These are phyloP conservation scores for Entonaema liquescens DNA, from an alignment of 495 filamentous ascomycete genomes.

Conservation along the genomic window DNA sequence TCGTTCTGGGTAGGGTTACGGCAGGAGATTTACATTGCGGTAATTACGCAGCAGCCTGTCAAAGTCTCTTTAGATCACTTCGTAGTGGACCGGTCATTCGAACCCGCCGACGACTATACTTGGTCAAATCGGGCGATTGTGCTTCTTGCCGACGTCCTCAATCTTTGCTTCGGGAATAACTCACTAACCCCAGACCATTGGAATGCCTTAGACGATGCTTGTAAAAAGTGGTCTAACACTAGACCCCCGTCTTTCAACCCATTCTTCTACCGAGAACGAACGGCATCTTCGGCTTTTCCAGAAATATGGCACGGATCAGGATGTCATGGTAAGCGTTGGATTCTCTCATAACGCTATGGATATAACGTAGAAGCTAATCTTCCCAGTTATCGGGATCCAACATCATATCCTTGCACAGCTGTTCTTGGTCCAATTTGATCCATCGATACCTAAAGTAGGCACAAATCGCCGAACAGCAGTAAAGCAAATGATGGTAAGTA, in stretches of 20 bases:
- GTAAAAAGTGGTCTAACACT: constrained; percentile 46
- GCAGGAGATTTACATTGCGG: constrained; percentile 65
- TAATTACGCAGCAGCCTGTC: constrained; percentile 58
- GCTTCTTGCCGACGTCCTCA: constrained; percentile 62
- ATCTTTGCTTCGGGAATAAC: constrained; percentile 57
- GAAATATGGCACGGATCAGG: constrained; percentile 57
- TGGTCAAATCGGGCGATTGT: constrained; percentile 65
- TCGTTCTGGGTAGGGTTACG: constrained; percentile 67
- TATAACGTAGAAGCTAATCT: not conserved
- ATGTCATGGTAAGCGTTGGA: constrained; percentile 54
- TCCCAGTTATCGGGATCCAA: constrained; percentile 58
- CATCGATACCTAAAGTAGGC: constrained; percentile 50
- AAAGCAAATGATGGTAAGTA: constrained; percentile 46
- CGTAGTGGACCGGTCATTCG: constrained; percentile 55
- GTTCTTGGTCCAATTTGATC: constrained; percentile 55
- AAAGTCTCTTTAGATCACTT: constrained; percentile 52
- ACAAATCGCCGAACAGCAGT: constrained; percentile 43
- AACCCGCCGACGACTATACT: constrained; percentile 53
- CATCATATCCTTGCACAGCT: constrained; percentile 65
- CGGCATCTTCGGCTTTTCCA: constrained; percentile 48
- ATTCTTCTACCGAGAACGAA: constrained; percentile 45
- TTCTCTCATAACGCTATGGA: not conserved
- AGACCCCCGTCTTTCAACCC: constrained; percentile 52
- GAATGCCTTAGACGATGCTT: constrained; percentile 47
- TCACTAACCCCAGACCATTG: constrained; percentile 41